Evolutionary conservation across 106 monocot species (phyloP).

Genomic region (Dioscorea alata): DNA sequence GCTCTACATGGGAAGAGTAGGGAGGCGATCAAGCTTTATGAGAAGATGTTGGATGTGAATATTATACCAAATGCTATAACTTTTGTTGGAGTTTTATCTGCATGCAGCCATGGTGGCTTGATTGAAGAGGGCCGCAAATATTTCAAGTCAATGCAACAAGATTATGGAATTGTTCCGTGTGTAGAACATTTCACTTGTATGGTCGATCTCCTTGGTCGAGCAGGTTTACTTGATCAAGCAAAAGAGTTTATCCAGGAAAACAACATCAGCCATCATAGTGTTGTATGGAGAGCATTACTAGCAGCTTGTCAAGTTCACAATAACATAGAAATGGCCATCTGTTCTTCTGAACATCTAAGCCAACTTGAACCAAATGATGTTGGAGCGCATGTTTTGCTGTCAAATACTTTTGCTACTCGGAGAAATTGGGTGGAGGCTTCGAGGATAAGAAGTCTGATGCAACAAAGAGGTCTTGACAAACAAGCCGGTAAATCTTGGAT

Average conservation of each 20-base stretch:
- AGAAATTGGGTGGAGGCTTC: slow-evolving; percentile 44
- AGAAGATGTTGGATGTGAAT: slow-evolving; percentile 50
- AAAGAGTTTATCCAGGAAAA: slow-evolving; percentile 63
- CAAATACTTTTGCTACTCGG: slow-evolving; percentile 49
- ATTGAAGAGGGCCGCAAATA: slow-evolving; percentile 50
- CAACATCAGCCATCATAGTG: slow-evolving; percentile 27
- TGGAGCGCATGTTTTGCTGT: slow-evolving; percentile 52
- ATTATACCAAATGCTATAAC: slow-evolving; percentile 76
- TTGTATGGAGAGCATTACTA: slow-evolving; percentile 63
- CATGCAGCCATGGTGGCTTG: slow-evolving; percentile 66
- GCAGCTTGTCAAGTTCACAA: slow-evolving; percentile 55
- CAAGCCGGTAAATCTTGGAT: slow-evolving; percentile 74
- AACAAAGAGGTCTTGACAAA: slow-evolving; percentile 37
- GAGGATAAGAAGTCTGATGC: slow-evolving; percentile 40
- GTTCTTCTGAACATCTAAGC: slow-evolving; percentile 41
- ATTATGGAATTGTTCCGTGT: slow-evolving; percentile 39
- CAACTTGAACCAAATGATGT: slow-evolving; percentile 41
- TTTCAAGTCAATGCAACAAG: slow-evolving; percentile 58
- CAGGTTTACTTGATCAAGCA: slow-evolving; percentile 44
- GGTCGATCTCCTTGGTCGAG: slow-evolving; percentile 74
- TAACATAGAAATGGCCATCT: slow-evolving; percentile 41
- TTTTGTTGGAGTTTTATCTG: slow-evolving; percentile 56
- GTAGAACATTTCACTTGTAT: slow-evolving; percentile 73
- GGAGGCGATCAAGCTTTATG: slow-evolving; percentile 48
- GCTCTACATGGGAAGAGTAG: slow-evolving; percentile 51